Percentiles rank a stretch among this genome's conserved stretches.
Evolutionary conservation across 139 green algal species (phyloP).

Genomic region (Parachlorella kessleri): DNA sequence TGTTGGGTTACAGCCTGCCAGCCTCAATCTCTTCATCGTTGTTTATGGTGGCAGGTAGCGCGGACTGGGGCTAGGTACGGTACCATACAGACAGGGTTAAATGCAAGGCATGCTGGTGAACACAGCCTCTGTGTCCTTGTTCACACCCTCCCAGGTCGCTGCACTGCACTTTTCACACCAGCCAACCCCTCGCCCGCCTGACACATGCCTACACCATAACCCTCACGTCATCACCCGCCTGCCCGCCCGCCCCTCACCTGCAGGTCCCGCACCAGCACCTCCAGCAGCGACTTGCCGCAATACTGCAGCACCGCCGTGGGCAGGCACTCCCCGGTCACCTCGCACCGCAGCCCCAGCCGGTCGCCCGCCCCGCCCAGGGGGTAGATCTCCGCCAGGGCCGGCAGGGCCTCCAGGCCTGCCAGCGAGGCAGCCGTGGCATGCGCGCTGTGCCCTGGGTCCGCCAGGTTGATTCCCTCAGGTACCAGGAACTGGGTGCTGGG

Average conservation of each 20-base stretch:
- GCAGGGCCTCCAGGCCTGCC: constrained; percentile 74
- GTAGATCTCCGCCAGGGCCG: constrained; percentile 92
- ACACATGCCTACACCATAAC: background rate
- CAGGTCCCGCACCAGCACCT: constrained; percentile 91
- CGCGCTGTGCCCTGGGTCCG: constrained; percentile 35
- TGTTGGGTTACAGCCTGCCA: too few relatives aligned
- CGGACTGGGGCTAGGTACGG: too few relatives aligned
- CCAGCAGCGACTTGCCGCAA: constrained; percentile 89
- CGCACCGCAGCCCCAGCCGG: constrained; percentile 85
- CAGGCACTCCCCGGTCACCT: constrained; percentile 86
- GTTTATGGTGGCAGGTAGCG: too few relatives aligned
- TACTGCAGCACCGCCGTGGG: constrained; percentile 95
- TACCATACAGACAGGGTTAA: too few relatives aligned
- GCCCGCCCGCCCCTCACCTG: constrained; percentile 48
- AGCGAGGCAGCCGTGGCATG: constrained; percentile 46
- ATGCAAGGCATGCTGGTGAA: too few relatives aligned
- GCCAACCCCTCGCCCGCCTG: too few relatives aligned
- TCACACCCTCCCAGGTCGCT: too few relatives aligned
- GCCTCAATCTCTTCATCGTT: too few relatives aligned
- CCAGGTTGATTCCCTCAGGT: constrained; percentile 72
- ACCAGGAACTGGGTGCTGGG: constrained; percentile 56
- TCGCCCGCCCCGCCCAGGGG: constrained; percentile 95
- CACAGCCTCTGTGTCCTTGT: too few relatives aligned
- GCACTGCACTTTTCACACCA: too few relatives aligned
- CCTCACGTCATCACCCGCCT: background rate